These are phyloP conservation scores for Metschnikowia amazonensis DNA, from an alignment of 805 yeast species.

Conservation along the genomic window DNA sequence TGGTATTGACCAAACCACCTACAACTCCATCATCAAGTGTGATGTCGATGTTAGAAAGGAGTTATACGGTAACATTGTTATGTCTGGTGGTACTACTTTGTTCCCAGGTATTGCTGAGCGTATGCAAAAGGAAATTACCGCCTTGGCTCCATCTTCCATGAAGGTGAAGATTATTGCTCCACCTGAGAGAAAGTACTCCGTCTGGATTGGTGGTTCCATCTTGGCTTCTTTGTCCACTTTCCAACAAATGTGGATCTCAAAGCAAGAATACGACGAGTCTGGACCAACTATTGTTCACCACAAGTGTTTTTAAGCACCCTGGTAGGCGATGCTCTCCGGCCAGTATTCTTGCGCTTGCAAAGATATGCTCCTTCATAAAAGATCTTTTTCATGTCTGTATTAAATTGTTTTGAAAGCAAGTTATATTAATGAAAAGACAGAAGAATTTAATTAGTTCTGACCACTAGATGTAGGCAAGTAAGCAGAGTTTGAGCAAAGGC, in stretches of 20 bases:
- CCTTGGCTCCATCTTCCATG: constrained; percentile 99
- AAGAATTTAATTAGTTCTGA: constrained; percentile 9
- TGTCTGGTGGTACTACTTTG: constrained; percentile 99
- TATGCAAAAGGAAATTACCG: constrained; percentile 99
- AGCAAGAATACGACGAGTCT: constrained; percentile 99
- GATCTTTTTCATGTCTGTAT: constrained; percentile 9
- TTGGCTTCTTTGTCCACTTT: constrained; percentile 97
- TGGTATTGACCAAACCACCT: constrained; percentile 98
- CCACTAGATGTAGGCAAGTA: not conserved
- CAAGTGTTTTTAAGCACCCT: constrained; percentile 74
- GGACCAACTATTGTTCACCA: constrained; percentile 99
- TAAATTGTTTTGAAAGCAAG: constrained; percentile 18
- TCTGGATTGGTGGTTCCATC: constrained; percentile 99
- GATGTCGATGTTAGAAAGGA: constrained; percentile 99
- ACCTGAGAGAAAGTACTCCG: constrained; percentile 98
- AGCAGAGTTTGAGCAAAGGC: not conserved
- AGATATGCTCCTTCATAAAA: constrained; percentile 9
- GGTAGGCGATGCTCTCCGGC: constrained; percentile 5
- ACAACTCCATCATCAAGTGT: constrained; percentile 95
- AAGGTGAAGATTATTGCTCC: constrained; percentile 99
- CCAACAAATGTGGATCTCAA: constrained; percentile 99
- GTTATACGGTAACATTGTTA: constrained; percentile 97
- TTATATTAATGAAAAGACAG: constrained; percentile 11
- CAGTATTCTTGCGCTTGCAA: constrained; percentile 15
- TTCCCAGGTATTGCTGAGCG: constrained; percentile 99